These are phyloP conservation scores for Trypanosoma brucei DNA, from an alignment of 208 protist genomes.

Conservation along the genomic window DNA sequence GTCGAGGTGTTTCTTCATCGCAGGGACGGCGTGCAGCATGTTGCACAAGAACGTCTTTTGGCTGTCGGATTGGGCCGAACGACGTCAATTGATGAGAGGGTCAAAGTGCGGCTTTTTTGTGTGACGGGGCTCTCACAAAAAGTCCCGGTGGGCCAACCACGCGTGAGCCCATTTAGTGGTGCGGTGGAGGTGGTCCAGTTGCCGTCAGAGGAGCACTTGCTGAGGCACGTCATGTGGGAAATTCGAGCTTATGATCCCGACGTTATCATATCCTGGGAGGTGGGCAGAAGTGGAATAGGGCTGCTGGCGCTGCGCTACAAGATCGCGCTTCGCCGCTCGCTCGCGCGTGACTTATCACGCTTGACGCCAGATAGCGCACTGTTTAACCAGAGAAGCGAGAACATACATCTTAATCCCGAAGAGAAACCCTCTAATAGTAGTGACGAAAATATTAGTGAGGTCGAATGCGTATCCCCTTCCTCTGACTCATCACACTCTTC, in stretches of 20 bases:
- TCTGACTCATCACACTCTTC: background rate
- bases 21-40: conserved; percentile 21
- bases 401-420: background rate
- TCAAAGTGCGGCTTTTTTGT: conserved; percentile 45
- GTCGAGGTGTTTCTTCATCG: conserved; percentile 51
- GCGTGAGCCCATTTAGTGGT: conserved; percentile 12
- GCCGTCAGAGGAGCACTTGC: conserved; percentile 38
- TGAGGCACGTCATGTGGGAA: conserved; percentile 39
- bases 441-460: background rate
- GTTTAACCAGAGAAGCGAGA: background rate
- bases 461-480: too few species aligned
- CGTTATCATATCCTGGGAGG: conserved; percentile 75
- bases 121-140: conserved; percentile 5
- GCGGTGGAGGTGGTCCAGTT: conserved; percentile 40
- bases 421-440: background rate
- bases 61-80: conserved; percentile 55
- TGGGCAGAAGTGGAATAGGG: conserved; percentile 61
- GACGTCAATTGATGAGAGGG: conserved; percentile 15
- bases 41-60: conserved; percentile 33
- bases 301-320: conserved; percentile 59
- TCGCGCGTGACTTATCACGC: conserved; percentile 51
- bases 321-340: conserved; percentile 35
- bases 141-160: background rate
- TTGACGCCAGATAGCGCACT: conserved; percentile 8
- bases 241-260: conserved; percentile 59